These are phyloP conservation scores for Hypoxylon rubiginosum DNA, from an alignment of 2,329 filamentous ascomycete genomes.

Conservation along the genomic window DNA sequence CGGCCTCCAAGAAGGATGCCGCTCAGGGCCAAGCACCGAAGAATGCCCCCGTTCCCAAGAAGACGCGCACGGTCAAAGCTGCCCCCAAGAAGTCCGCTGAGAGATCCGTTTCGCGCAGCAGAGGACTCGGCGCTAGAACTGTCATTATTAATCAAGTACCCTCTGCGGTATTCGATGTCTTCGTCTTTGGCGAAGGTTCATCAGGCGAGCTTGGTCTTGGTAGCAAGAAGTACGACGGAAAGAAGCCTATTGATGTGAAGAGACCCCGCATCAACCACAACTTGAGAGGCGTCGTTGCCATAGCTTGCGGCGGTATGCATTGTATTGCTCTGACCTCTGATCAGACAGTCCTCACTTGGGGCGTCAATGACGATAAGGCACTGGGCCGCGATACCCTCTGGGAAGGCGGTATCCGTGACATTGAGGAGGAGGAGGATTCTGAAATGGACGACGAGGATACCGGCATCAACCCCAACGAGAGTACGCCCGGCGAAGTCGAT, in stretches of 20 bases:
- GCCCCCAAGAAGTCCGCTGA: slow-evolving; percentile 26
- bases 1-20: slow-evolving; percentile 36
- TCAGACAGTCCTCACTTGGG: slow-evolving; percentile 82
- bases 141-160: slow-evolving; percentile 46
- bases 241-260: slow-evolving; percentile 72
- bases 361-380: slow-evolving; percentile 82
- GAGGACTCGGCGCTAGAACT: slow-evolving; percentile 32
- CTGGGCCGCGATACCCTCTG: slow-evolving; percentile 76
- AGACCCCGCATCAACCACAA: slow-evolving; percentile 75
- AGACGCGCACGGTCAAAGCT: slow-evolving; percentile 18
- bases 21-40: slow-evolving; percentile 15
- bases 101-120: slow-evolving; percentile 32
- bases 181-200: slow-evolving; percentile 72
- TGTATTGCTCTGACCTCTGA: slow-evolving; percentile 76
- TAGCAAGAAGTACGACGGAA: slow-evolving; percentile 65
- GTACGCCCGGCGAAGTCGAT: slow-evolving; percentile 73
- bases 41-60: slow-evolving; percentile 26
- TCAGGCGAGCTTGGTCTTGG: slow-evolving; percentile 77
- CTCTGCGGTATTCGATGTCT: slow-evolving; percentile 45
- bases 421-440: slow-evolving; percentile 62
- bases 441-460: slow-evolving; percentile 68
- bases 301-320: slow-evolving; percentile 80
- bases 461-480: slow-evolving; percentile 79
- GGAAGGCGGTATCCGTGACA: slow-evolving; percentile 73
- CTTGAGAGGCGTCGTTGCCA: slow-evolving; percentile 71